These are phyloP conservation scores for Fusarium bactridioides DNA, from an alignment of 2,329 filamentous ascomycete genomes.

Conservation along the genomic window DNA sequence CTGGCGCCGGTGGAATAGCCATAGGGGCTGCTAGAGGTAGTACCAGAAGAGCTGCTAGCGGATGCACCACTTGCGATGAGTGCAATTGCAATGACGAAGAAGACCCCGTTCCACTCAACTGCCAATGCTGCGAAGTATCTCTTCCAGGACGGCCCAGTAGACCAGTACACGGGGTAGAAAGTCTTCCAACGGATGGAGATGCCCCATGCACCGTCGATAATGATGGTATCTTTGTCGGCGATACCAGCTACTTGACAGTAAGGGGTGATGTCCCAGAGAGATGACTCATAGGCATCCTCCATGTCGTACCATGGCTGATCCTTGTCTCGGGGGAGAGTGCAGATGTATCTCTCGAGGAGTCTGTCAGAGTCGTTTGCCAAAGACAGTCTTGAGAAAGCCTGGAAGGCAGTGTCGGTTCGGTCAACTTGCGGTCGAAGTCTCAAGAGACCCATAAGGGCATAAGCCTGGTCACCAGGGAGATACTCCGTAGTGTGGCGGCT, in stretches of 20 bases:
- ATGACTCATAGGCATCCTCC: conserved; percentile 44
- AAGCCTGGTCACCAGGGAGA: conserved; percentile 45
- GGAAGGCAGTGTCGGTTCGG: conserved; percentile 45
- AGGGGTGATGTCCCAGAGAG: conserved; percentile 47
- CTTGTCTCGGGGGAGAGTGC: conserved; percentile 36
- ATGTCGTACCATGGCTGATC: conserved; percentile 44
- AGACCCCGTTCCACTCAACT: conserved; percentile 32
- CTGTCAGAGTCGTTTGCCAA: conserved; percentile 47
- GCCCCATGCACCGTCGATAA: conserved; percentile 46
- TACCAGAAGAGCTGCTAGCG: neutral
- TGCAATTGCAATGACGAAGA: conserved; percentile 34
- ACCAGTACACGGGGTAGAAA: conserved; percentile 42
- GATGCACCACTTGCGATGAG: conserved; percentile 26
- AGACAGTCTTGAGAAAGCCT: conserved; percentile 48
- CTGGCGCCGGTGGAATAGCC: neutral
- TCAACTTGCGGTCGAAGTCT: conserved; percentile 45
- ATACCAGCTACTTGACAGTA: conserved; percentile 46
- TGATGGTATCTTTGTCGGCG: conserved; percentile 45
- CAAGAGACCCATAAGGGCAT: conserved; percentile 50
- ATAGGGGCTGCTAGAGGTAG: neutral
- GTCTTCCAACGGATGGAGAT: conserved; percentile 46
- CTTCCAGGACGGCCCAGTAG: conserved; percentile 38
- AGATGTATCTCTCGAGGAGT: conserved; percentile 47
- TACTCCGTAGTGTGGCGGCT: conserved; percentile 36
- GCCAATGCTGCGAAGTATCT: conserved; percentile 22